These are phyloP conservation scores for Arabidopsis hybrid DNA, from an alignment of 441 rosid genomes.

Conservation along the genomic window DNA sequence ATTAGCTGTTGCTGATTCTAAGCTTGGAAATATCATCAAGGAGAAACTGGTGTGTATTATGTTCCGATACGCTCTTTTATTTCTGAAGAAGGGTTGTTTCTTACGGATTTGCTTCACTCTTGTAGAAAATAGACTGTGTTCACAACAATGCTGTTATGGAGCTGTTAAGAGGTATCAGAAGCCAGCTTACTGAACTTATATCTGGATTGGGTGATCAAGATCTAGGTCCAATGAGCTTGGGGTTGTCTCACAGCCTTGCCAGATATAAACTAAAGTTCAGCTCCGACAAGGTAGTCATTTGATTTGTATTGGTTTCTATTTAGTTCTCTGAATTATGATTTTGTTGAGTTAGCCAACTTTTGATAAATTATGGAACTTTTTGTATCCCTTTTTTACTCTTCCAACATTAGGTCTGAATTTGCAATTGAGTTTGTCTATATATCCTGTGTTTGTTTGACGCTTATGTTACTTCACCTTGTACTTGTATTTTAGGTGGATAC, in stretches of 20 bases:
- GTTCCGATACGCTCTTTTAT: background rate
- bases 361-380: background rate
- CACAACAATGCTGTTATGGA: constrained; percentile 92
- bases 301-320: background rate
- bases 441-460: background rate
- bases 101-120: constrained; percentile 7
- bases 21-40: constrained; percentile 91
- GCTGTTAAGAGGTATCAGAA: constrained; percentile 86
- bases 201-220: constrained; percentile 82
- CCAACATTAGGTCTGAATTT: background rate
- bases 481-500: constrained; percentile 71
- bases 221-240: constrained; percentile 95
- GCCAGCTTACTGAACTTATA: constrained; percentile 86
- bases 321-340: background rate
- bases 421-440: background rate
- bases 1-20: constrained; percentile 88
- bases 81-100: background rate
- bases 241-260: constrained; percentile 89
- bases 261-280: constrained; percentile 92
- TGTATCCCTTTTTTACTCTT: background rate
- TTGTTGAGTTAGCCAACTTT: background rate
- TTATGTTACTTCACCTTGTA: background rate
- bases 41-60: constrained; percentile 69
- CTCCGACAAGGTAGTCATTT: constrained; percentile 76
- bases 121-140: constrained; percentile 90